Percentiles rank a stretch among this genome's conserved stretches.
phyloP scores from a whole-genome alignment of 2,329 filamentous ascomycete species.

The Stachybotrys elegans region DNA sequence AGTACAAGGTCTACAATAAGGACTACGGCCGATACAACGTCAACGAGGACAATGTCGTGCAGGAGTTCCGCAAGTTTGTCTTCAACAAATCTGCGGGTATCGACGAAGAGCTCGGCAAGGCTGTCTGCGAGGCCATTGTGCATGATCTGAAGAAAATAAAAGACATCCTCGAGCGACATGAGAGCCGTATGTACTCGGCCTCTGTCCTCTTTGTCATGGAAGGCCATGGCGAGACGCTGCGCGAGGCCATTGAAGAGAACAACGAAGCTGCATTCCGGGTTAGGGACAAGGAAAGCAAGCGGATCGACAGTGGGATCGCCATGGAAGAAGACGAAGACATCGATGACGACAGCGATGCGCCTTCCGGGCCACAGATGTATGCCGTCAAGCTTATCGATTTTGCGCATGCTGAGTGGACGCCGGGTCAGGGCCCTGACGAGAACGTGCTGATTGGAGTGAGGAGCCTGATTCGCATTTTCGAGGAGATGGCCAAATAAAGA shows the following conservation, averaged over 20 bases:
- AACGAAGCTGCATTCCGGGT: conserved; percentile 35
- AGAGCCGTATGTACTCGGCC: conserved; percentile 60
- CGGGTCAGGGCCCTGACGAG: conserved; percentile 79
- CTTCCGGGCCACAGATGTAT: conserved; percentile 60
- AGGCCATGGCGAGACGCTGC: conserved; percentile 53
- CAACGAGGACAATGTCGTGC: conserved; percentile 47
- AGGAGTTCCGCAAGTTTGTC: conserved; percentile 52
- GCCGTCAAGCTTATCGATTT: conserved; percentile 92
- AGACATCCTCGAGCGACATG: conserved; percentile 46
- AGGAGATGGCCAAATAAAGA: conserved; percentile 46
- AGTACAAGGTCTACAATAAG: conserved; percentile 58
- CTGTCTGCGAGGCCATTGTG: conserved; percentile 49
- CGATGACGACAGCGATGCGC: conserved; percentile 46
- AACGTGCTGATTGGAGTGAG: conserved; percentile 73
- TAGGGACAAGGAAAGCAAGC: conserved; percentile 31
- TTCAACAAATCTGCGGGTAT: conserved; percentile 56
- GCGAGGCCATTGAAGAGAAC: conserved; percentile 49
- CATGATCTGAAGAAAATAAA: conserved; percentile 48
- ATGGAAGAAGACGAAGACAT: conserved; percentile 37
- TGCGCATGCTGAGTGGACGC: conserved; percentile 82
- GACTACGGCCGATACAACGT: conserved; percentile 53
- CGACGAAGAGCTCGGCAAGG: conserved; percentile 50
- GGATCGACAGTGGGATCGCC: conserved; percentile 52
- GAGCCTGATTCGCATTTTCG: conserved; percentile 66
- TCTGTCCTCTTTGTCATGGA: conserved; percentile 61